A percentile compares a stretch with the other conserved stretches of the same genome.
phyloP scores from a whole-genome alignment of 257 asterid genomes.

The Jaltomata sinuosa region DNA sequence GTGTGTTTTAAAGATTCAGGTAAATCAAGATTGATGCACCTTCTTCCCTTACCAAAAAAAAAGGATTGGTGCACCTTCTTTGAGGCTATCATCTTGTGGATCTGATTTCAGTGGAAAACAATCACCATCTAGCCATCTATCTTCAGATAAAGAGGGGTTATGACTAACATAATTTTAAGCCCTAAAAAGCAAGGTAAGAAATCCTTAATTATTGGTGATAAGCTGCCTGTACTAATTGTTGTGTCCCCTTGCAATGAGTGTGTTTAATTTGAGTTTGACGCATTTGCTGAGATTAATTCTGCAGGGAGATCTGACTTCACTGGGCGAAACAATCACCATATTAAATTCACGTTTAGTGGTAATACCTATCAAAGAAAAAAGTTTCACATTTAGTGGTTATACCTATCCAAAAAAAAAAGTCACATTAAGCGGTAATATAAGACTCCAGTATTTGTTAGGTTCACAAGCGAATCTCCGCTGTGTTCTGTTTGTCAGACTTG shows the following conservation, averaged over 20 bases:
- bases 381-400: not conserved
- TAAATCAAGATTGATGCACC: not conserved
- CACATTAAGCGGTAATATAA: not conserved
- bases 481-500: not conserved
- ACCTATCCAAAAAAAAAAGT: not conserved
- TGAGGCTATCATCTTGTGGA: not conserved
- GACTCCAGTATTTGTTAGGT: not conserved
- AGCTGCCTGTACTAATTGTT: not conserved
- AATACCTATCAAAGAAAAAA: not conserved
- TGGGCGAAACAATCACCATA: not conserved
- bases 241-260: not conserved
- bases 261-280: not conserved
- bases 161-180: not conserved
- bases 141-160: not conserved
- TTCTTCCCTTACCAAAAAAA: not conserved
- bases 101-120: not conserved
- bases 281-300: not conserved
- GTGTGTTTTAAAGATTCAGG: not conserved
- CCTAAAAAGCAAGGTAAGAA: not conserved
- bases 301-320: not conserved
- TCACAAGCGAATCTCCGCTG: not conserved
- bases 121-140: not conserved
- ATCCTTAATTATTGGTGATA: not conserved
- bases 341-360: not conserved
- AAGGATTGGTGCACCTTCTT: not conserved